A percentile compares a stretch with the other conserved stretches of the same genome.
These are phyloP conservation scores for Hirschfeldia incana DNA, from an alignment of 345 rosid species.

Conservation along the genomic window DNA sequence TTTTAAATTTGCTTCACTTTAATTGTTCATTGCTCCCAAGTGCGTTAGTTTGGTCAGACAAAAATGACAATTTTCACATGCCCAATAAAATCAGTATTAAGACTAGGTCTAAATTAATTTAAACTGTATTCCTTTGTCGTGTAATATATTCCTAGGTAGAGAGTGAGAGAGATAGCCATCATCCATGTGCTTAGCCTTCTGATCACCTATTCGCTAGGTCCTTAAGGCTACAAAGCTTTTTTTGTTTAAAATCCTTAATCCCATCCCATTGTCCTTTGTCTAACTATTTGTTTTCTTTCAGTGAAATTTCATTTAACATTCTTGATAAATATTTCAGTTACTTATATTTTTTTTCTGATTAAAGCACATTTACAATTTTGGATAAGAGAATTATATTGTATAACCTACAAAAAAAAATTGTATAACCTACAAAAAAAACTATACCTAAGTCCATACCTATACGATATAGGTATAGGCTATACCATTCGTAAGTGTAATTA, in stretches of 20 bases:
- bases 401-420: no score
- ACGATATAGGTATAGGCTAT: no score
- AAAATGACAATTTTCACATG: background rate
- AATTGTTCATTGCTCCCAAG: background rate
- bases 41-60: background rate
- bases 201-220: background rate
- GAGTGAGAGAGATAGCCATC: background rate
- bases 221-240: background rate
- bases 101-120: background rate
- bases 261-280: background rate
- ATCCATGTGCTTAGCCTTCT: background rate
- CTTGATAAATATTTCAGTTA: background rate
- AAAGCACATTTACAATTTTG: no score
- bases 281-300: background rate
- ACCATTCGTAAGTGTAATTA: no score
- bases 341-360: no score
- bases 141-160: background rate
- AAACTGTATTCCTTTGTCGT: background rate
- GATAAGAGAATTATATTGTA: no score
- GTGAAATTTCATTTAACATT: background rate
- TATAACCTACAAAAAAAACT: no score
- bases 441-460: no score
- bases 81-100: background rate
- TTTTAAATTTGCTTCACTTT: background rate
- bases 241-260: background rate